Base-by-base conservation (phyloP, 1,139 yeast genomes). In the Magnusiomyces sp. region DNA sequence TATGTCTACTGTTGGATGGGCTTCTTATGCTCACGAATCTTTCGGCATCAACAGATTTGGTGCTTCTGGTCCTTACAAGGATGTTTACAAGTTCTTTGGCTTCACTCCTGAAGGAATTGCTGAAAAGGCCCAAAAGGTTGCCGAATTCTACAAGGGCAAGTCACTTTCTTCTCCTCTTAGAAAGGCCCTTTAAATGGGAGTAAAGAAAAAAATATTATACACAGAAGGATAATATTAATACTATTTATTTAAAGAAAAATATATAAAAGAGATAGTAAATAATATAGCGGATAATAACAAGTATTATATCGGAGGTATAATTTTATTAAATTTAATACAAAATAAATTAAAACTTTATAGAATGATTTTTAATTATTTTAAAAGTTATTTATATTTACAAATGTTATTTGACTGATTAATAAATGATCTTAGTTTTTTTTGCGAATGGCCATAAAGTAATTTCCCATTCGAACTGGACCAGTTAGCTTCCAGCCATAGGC, bases 31-130 rank as follows among this genome's bases (percentile, higher is more conserved):
- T 55, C 98, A 94, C 75, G 95, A 86, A 75, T 95, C 89, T 71
- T 87, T 92, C 66, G 97, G 97, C 71, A 78, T 94, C 68, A 80
- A 89, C 80, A 81, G 89, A 74, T 94, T 92, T 68, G 99, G 99
- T 79, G 95, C 94, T 58, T 89, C 97, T 56, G 98, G 96, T 70
- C 87, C 88, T 70, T 95, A 84, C 66, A 72, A 74, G 55, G 88
- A 85, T 56, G 79, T 92, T 55, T 94, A 81, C 82, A 80, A 86
- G 71, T 74, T 67, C 76, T 87, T 90, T 62, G 96, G 80, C 59
- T 92, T 94, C 77, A 90, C 95, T 51, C 84, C 94, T 59, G 97
- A 88, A 67, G 96, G 95, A 60, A 77, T 94, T 70, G 92, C 95
- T 63, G 75, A 78, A 65, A 88, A 90, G 72, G 97, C 90, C 58